Conservation (phyloP, 2,329 filamentous ascomycete species). For the Talaromyces atroroseus region DNA sequence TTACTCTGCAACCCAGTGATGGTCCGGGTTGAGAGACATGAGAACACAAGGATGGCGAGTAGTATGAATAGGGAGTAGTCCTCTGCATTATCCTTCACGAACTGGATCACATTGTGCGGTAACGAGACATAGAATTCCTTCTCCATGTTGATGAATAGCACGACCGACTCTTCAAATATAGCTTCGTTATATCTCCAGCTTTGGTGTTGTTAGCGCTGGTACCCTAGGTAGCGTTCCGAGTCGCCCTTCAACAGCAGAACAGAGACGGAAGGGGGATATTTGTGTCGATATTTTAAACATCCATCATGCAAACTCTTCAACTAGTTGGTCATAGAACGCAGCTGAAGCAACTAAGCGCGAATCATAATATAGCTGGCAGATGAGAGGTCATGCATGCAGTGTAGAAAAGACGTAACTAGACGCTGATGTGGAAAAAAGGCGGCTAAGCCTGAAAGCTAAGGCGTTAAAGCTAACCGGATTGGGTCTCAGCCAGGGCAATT, state of each 20-base stretch:
- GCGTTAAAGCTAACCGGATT: too few relatives aligned
- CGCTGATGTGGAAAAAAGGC: too few relatives aligned
- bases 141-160: neutral
- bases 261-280: neutral
- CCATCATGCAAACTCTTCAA: neutral
- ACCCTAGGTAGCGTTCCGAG: neutral
- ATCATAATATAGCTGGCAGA: too few relatives aligned
- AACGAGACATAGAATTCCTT: neutral
- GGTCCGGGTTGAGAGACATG: slow-evolving; percentile 36
- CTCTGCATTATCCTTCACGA: slow-evolving; percentile 18
- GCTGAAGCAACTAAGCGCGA: too few relatives aligned
- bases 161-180: neutral
- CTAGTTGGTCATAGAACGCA: too few relatives aligned
- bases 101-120: slow-evolving; percentile 8
- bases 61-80: slow-evolving; percentile 23
- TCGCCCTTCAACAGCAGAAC: neutral
- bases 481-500: too few relatives aligned
- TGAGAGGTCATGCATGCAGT: too few relatives aligned
- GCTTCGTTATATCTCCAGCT: neutral
- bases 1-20: slow-evolving; percentile 31
- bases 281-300: neutral
- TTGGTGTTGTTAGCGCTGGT: neutral
- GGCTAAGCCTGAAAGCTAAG: too few relatives aligned
- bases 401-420: too few relatives aligned
- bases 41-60: slow-evolving; percentile 23